phyloP scores from a whole-genome alignment of 2,329 filamentous ascomycete species.

The Teratosphaeria pseudoeucalypti region DNA sequence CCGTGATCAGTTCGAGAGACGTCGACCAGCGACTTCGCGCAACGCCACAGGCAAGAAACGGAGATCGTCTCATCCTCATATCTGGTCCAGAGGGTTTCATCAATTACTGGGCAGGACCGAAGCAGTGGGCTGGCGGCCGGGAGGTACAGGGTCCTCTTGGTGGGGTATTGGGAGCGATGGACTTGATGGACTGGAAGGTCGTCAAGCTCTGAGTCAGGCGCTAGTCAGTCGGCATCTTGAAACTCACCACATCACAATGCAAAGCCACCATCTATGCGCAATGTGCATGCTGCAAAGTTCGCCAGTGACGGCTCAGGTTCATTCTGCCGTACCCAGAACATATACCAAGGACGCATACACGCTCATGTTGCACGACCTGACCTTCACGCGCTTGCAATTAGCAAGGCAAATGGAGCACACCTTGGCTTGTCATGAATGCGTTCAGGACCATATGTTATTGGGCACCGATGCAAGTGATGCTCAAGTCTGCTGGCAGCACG shows the following conservation, averaged over 20 bases:
- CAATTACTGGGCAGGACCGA: constrained; percentile 66
- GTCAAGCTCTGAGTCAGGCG: constrained; percentile 42
- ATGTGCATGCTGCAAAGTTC: background rate
- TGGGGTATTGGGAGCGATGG: constrained; percentile 55
- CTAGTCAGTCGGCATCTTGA: background rate
- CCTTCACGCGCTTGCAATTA: too few species aligned
- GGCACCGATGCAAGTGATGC: too few species aligned
- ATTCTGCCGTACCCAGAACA: background rate
- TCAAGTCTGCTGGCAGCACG: too few species aligned
- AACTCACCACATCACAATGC: background rate
- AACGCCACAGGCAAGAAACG: constrained; percentile 18
- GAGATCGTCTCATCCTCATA: constrained; percentile 63
- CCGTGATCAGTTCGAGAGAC: constrained; percentile 44
- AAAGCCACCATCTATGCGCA: background rate
- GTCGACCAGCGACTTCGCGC: constrained; percentile 21
- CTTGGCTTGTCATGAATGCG: too few species aligned
- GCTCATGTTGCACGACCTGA: too few species aligned
- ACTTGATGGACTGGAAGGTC: constrained; percentile 47
- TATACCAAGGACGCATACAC: background rate
- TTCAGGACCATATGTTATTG: too few species aligned
- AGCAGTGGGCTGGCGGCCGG: constrained; percentile 60
- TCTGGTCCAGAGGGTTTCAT: constrained; percentile 91
- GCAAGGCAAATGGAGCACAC: too few species aligned
- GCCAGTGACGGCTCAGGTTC: background rate
- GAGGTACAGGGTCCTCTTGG: constrained; percentile 66